Percentiles rank a stretch among this genome's conserved stretches.
These are phyloP conservation scores for Cercospora citrullina DNA, from an alignment of 2,329 filamentous ascomycete genomes.

Conservation along the genomic window DNA sequence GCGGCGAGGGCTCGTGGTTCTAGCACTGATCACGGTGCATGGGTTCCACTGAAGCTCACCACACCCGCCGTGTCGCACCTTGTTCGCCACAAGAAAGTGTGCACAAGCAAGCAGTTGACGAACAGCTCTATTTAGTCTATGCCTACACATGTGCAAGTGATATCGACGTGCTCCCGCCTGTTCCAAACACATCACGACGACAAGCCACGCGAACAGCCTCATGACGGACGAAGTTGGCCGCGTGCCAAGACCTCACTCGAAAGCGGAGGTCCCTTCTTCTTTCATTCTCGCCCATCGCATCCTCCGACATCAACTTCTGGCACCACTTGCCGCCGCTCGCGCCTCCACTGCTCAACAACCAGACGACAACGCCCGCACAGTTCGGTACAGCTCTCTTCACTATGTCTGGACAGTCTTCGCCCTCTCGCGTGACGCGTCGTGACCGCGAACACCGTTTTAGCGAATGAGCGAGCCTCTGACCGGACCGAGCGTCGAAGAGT, in stretches of 20 bases:
- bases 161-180: background rate
- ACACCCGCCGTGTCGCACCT: slow-evolving; percentile 1
- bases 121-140: background rate
- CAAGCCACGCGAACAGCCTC: slow-evolving; percentile 1
- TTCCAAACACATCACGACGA: background rate
- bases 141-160: background rate
- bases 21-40: slow-evolving; percentile 5
- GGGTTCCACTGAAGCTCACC: slow-evolving; percentile 6
- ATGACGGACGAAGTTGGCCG: background rate
- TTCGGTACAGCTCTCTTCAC: background rate
- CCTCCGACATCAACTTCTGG: background rate
- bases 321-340: background rate
- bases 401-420: background rate
- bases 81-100: background rate
- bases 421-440: background rate
- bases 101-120: background rate
- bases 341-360: background rate
- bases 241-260: background rate
- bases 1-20: background rate
- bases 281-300: background rate
- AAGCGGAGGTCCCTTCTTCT: slow-evolving; percentile 2
- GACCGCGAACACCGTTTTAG: background rate
- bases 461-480: background rate
- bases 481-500: slow-evolving; percentile 1
- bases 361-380: background rate